Conservation (phyloP, 345 rosid species). For the Mercurialis annua region DNA sequence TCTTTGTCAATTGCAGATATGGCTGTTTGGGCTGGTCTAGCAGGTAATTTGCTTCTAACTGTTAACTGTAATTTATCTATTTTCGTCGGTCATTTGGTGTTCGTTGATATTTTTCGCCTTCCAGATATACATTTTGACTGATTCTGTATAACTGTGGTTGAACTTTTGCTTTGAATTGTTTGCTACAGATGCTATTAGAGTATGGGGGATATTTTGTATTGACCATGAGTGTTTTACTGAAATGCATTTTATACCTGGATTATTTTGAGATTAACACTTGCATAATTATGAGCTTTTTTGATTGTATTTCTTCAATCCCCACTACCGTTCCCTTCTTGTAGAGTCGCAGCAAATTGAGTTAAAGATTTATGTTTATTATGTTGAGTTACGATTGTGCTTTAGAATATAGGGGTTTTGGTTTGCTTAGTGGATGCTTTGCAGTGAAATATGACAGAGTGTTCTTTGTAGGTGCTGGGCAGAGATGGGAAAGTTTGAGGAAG, state of each 20-base stretch:
- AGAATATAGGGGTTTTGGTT: not conserved
- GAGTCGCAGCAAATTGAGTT: not conserved
- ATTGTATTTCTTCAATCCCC: not conserved
- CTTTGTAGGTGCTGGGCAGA: slow-evolving; percentile 57
- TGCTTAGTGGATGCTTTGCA: not conserved
- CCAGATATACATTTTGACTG: not conserved
- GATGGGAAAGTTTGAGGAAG: slow-evolving; percentile 96
- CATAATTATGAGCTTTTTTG: not conserved
- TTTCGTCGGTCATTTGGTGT: no score
- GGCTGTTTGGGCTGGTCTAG: slow-evolving; percentile 82
- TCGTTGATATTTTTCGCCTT: not conserved
- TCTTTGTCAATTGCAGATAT: slow-evolving; percentile 73
- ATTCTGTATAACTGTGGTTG: not conserved
- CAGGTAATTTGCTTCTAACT: slow-evolving; percentile 47
- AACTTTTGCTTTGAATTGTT: not conserved
- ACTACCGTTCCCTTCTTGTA: not conserved
- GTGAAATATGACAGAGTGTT: slow-evolving; percentile 6
- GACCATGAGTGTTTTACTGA: not conserved
- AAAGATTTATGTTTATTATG: not conserved
- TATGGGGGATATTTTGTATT: not conserved
- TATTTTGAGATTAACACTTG: not conserved
- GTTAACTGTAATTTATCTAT: not conserved
- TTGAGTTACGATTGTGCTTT: not conserved
- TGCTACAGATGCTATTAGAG: not conserved
- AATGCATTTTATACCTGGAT: not conserved